Evolutionary conservation across 225 moss, liverwort and hornwort species (phyloP).

Genomic region (Polytrichum commune): DNA sequence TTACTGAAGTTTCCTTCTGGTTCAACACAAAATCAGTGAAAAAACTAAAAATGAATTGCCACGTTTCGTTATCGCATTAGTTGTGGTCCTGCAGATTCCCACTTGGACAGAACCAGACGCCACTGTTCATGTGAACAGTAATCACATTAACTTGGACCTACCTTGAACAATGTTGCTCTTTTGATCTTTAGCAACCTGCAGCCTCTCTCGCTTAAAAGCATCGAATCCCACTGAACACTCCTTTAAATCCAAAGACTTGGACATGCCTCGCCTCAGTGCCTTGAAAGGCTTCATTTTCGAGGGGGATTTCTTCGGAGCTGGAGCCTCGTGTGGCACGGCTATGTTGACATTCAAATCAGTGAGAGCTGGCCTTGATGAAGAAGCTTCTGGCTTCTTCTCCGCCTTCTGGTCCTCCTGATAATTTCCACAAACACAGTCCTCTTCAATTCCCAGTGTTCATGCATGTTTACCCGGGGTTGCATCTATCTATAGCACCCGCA

Average conservation of each 20-base stretch:
- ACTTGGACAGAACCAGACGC: no score
- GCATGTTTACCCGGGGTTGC: no score
- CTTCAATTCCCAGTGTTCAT: no score
- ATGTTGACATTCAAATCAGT: constrained; percentile 22
- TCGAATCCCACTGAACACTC: constrained; percentile 22
- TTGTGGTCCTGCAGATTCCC: no score
- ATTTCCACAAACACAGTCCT: no score
- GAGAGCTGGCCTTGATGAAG: constrained; percentile 4
- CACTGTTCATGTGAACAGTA: no score
- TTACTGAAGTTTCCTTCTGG: no score
- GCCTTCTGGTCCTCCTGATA: constrained; percentile 15
- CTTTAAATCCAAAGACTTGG: constrained; percentile 47
- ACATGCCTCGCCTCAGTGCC: constrained; percentile 34
- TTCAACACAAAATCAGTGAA: no score
- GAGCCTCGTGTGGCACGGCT: constrained; percentile 4
- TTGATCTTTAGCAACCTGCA: not conserved
- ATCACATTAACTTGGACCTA: not conserved
- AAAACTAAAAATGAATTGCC: no score
- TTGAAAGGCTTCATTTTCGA: constrained; percentile 8
- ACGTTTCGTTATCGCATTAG: no score
- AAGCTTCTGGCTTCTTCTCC: constrained; percentile 8
- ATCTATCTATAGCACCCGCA: no score
- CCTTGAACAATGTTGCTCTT: constrained; percentile 5
- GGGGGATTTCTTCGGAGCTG: constrained; percentile 10
- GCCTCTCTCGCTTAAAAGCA: constrained; percentile 27